These are phyloP conservation scores for Trichopus zeylanicus DNA, from an alignment of 116 monocot genomes.

Conservation along the genomic window DNA sequence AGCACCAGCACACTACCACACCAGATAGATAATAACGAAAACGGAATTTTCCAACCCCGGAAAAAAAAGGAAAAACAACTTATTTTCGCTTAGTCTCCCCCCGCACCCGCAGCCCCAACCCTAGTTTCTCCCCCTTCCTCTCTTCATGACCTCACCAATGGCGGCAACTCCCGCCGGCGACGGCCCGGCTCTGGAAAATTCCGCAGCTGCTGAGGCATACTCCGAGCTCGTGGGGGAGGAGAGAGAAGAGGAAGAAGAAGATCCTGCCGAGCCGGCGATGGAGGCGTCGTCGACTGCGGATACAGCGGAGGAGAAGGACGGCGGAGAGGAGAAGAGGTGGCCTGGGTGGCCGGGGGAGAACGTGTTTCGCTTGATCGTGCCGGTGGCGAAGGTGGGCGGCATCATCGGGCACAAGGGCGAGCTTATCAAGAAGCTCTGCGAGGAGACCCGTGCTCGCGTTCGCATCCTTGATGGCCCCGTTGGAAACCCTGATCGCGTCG, in stretches of 20 bases:
- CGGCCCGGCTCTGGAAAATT: not conserved
- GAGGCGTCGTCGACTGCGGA: not conserved
- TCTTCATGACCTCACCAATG: not conserved
- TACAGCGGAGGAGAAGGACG: not conserved
- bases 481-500: constrained; percentile 71
- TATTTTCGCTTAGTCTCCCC: too few species aligned
- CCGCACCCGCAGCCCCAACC: too few species aligned
- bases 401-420: constrained; percentile 78
- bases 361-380: constrained; percentile 55
- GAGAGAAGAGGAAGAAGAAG: not conserved
- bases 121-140: too few species aligned
- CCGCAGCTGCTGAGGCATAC: not conserved
- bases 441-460: constrained; percentile 54
- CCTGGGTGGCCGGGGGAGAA: constrained; percentile 76
- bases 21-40: too few species aligned
- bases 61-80: too few species aligned
- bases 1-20: too few species aligned
- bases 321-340: constrained; percentile 34
- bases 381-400: constrained; percentile 59
- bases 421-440: constrained; percentile 69
- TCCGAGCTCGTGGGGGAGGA: not conserved
- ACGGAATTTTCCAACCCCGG: too few species aligned
- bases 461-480: constrained; percentile 54
- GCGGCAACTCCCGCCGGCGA: not conserved
- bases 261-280: not conserved